Evolutionary conservation across 805 yeast species (phyloP), one percentile per base, ranked within the genome.

Genomic region (Wickerhamiella galacta): DNA sequence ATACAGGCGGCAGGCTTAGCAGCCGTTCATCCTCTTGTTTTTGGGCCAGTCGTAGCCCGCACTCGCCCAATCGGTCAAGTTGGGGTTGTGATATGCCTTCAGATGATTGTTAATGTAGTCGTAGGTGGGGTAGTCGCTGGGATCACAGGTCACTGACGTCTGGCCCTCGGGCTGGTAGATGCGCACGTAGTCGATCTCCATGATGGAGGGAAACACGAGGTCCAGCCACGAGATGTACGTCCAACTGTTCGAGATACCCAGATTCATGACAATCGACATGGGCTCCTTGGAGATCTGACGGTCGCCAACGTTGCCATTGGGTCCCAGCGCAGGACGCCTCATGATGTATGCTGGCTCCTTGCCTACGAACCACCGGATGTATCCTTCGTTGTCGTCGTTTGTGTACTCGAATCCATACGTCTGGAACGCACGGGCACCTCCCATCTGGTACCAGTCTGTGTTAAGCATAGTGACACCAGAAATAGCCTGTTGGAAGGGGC

Each of bases 231-330:
- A 87, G 40, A 87, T 87, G 54, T 79, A 81, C 6, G 90, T 80
- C 96, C 96, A 87, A 39, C 72, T 77, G 47, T 75, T 77, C 11
- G 95, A 85, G 33, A 87, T 60, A 63, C 94, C 98, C 58, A 87
- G 57, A 54, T 87, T 87, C 63, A 87, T 49, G 42, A 87, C 58
- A 39, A 87, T 66, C 2, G 93, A 67, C 95, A 87, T 83, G 42
- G 96, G 96, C 51, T 87, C 98, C 52, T 77, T 75, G 16, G 90
- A 64, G 19, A 87, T 68, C 42, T 68, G 57, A 55, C 96, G 72
- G 76, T 77, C 72, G 25, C 71, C 90, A 42, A 87, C 59, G 53
- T 87, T 87, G 44, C 98, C 96, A 53, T 79, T 79, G 23, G 95
- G 94, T 37, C 80, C 77, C 37, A 87, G 59, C 1, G 95, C 78